These are phyloP conservation scores for Podospora fimiseda DNA, from an alignment of 495 filamentous ascomycete species.

Conservation along the genomic window DNA sequence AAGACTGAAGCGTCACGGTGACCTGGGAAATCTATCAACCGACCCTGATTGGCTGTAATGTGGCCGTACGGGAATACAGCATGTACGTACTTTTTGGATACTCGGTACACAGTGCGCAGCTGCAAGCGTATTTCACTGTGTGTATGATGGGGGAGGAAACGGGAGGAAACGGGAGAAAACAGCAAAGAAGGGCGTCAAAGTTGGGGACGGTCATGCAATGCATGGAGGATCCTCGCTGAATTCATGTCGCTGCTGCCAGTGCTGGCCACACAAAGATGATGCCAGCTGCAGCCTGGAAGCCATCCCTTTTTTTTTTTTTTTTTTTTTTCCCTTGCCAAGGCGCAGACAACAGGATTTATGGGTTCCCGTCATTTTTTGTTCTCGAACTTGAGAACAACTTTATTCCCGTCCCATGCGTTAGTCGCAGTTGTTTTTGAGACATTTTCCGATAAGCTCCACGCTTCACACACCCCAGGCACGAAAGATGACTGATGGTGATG, in stretches of 20 bases:
- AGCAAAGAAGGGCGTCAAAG: too few relatives aligned
- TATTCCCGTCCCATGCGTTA: not conserved
- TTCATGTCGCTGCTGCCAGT: not conserved
- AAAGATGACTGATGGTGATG: too few relatives aligned
- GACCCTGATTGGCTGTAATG: not conserved
- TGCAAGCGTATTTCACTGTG: not conserved
- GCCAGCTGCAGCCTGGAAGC: not conserved
- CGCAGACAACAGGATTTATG: not conserved
- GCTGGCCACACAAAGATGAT: not conserved
- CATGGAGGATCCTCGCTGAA: not conserved
- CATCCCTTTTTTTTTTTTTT: too few relatives aligned
- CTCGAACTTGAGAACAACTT: not conserved
- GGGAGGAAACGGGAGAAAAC: too few relatives aligned
- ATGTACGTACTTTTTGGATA: not conserved
- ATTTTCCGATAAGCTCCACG: too few relatives aligned
- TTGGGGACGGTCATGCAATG: not conserved
- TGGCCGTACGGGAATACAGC: not conserved
- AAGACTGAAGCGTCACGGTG: conserved; percentile 1
- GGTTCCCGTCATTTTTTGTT: not conserved
- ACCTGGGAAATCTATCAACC: not conserved
- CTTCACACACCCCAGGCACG: too few relatives aligned
- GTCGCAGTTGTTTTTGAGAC: not conserved
- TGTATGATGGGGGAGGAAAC: not conserved
- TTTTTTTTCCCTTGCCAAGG: not conserved
- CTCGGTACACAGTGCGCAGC: not conserved